Conservation (phyloP, 2,329 filamentous ascomycete genomes). For the Aspergillus sp. region DNA sequence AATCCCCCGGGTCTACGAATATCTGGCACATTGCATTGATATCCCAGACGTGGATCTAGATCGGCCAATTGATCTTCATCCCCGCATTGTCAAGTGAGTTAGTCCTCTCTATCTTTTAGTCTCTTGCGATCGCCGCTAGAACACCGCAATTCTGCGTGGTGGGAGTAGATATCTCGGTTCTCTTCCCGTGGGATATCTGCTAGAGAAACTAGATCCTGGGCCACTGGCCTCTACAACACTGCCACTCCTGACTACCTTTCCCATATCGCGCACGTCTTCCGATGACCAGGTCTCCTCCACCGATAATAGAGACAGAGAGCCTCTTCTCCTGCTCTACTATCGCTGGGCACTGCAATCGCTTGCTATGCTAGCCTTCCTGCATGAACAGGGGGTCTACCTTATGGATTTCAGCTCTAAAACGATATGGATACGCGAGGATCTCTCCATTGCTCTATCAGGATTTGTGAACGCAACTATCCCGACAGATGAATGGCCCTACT, state of each 20-base stretch:
- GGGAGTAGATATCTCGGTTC: conserved; percentile 7
- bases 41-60: not conserved
- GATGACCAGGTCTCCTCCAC: not conserved
- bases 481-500: too few relatives aligned
- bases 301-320: not conserved
- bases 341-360: conserved; percentile 9
- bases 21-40: conserved; percentile 2
- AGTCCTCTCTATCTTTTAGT: not conserved
- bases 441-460: too few relatives aligned
- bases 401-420: conserved; percentile 2
- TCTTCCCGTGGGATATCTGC: conserved; percentile 7
- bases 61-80: conserved; percentile 4
- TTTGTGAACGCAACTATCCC: too few relatives aligned
- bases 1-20: conserved; percentile 7
- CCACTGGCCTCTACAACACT: conserved; percentile 1
- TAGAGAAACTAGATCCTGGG: conserved; percentile 5
- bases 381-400: conserved; percentile 1
- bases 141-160: not conserved
- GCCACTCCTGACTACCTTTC: conserved; percentile 2
- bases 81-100: conserved; percentile 3
- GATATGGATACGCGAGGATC: too few relatives aligned
- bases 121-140: not conserved
- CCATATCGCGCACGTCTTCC: not conserved
- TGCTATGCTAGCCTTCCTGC: conserved; percentile 1
- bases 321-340: conserved; percentile 8